Base-by-base conservation (phyloP, 805 yeast genomes). In the Lachancea quebecensis region DNA sequence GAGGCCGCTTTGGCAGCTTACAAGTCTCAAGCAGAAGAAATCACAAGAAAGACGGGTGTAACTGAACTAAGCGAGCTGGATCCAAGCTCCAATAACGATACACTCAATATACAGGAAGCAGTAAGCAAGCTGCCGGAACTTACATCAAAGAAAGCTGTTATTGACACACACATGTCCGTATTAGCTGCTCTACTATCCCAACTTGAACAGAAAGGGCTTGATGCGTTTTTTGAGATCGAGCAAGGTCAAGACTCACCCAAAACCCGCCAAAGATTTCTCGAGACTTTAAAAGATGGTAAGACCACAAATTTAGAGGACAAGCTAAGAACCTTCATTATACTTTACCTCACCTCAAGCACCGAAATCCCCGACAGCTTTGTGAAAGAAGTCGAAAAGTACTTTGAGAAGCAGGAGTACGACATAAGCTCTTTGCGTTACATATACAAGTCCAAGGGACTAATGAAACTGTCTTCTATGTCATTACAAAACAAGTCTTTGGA, bases 151-250 rank as follows among this genome's bases (percentile, higher is more conserved):
- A 93, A 93, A 64, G 73, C 80, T 43, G 79, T 88, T 29, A 82
- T 93, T 55, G 99, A 93, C 68, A 85, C 87, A 82, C 99, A 93
- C 67, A 91, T 93, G 96, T 89, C 87, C 57, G 90, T 93, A 21
- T 78, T 95, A 50, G 86, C 96, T 9, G 78, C 89, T 15, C 70
- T 93, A 42, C 75, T 93, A 48, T 80, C 82, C 58, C 88, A 89
- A 53, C 72, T 93, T 49, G 93, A 91, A 57, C 81, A 83, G n/a
- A 84, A 91, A 52, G 82, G 82, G 14, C 73, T 93, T 54, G 99
- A 95, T 58, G 80, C 89, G 45, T 85, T 90, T 55, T 93, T 91
- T 64, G 98, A 93, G 67, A 80, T 93, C 49, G 99, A 93, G 67
- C 97, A 91, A 61, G 77, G 81, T 45, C 74, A 71, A 47, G 82